Percentiles rank a stretch among this genome's conserved stretches.
Conservation (phyloP, 176 grass and related monocot species). For the Juncus inflexus region DNA sequence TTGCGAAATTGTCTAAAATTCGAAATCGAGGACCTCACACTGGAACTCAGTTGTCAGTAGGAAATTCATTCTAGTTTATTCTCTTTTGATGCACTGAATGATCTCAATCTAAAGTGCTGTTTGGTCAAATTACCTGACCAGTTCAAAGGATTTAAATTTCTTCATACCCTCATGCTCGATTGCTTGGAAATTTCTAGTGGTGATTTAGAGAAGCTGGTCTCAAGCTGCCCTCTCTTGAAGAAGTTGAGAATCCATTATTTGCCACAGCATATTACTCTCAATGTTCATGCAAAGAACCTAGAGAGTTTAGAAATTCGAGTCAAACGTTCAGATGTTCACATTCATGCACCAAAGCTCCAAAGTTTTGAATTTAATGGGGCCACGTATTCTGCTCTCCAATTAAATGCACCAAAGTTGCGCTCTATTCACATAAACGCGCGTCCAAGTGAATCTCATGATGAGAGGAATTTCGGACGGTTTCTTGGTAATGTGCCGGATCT, state of each 20-base stretch:
- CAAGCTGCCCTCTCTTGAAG: conserved; percentile 5
- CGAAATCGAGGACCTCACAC: neutral
- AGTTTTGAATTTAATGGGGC: too few relatives aligned
- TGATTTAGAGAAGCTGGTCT: neutral
- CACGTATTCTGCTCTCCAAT: too few relatives aligned
- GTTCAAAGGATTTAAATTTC: conserved; percentile 2
- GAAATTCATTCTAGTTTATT: neutral
- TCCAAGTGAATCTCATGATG: neutral
- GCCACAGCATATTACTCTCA: neutral
- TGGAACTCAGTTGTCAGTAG: neutral
- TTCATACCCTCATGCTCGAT: neutral
- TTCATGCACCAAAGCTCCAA: too few relatives aligned
- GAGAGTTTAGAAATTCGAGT: neutral
- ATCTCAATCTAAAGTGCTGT: neutral
- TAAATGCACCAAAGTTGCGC: neutral
- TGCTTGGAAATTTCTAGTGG: neutral
- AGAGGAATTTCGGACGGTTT: neutral
- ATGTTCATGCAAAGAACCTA: neutral
- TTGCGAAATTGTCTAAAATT: neutral
- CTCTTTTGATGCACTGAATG: neutral
- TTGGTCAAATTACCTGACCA: neutral
- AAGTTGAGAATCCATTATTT: neutral
- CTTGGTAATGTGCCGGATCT: neutral
- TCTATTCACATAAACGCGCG: neutral
- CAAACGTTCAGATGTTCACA: neutral